These are phyloP conservation scores for Castanea crenata DNA, from an alignment of 306 rosid genomes.

Conservation along the genomic window DNA sequence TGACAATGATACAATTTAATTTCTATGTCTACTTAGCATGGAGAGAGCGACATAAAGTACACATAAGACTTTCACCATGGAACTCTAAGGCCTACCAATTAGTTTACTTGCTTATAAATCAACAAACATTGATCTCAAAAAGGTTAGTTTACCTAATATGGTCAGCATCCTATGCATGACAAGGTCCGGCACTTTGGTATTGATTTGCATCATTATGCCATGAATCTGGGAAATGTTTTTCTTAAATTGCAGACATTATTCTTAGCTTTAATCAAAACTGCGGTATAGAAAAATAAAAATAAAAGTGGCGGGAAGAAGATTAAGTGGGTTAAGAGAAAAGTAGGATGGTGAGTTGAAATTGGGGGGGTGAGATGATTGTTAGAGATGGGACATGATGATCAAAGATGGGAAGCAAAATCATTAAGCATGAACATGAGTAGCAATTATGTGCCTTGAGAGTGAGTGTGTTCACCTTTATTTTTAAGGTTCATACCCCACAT, in stretches of 20 bases:
- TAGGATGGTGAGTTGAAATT: constrained; percentile 23
- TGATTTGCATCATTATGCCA: not conserved
- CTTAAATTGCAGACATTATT: too few relatives aligned
- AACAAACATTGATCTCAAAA: not conserved
- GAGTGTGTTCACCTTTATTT: constrained; percentile 25
- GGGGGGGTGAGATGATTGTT: constrained; percentile 40
- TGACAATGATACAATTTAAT: not conserved
- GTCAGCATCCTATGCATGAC: not conserved
- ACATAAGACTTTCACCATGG: not conserved
- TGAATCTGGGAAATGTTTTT: too few relatives aligned
- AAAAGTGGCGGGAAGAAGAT: not conserved
- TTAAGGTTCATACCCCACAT: constrained; percentile 18
- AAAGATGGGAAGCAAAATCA: constrained; percentile 62
- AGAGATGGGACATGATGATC: constrained; percentile 47
- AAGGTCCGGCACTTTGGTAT: not conserved
- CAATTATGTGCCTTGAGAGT: constrained; percentile 64
- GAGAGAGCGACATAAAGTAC: not conserved
- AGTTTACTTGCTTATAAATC: not conserved
- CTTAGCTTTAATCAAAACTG: too few relatives aligned
- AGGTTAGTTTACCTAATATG: not conserved
- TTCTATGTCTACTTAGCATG: too few relatives aligned
- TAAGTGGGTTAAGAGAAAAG: not conserved
- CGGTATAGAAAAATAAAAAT: too few relatives aligned
- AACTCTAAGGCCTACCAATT: constrained; percentile 8
- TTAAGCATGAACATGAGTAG: constrained; percentile 60